These are phyloP conservation scores for Tolypocladium cylindrosporum DNA, from an alignment of 2,329 filamentous ascomycete species.

Conservation along the genomic window DNA sequence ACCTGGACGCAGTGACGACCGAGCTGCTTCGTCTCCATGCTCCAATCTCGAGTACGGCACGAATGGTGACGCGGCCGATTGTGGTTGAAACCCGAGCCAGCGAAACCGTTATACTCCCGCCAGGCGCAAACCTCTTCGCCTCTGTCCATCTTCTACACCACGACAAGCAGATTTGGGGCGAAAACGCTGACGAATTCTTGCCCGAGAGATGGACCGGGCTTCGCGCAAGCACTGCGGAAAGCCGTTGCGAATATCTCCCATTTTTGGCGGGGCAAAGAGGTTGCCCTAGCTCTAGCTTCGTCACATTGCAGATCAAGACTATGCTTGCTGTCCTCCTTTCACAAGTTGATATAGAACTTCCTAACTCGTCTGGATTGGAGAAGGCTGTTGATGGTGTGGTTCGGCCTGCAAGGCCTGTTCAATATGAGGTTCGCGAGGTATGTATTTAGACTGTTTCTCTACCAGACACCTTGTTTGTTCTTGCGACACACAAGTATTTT, in stretches of 20 bases:
- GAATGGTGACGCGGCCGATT: not conserved
- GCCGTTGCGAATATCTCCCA: conserved; percentile 1
- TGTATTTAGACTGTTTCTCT: not conserved
- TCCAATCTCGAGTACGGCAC: conserved; percentile 1
- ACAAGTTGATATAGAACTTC: not conserved
- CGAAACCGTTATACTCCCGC: not conserved
- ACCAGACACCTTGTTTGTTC: too few species aligned
- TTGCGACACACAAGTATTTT: too few species aligned
- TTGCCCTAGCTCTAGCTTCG: conserved; percentile 2
- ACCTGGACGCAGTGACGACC: not conserved
- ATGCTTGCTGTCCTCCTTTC: conserved; percentile 1
- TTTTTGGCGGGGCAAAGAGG: not conserved
- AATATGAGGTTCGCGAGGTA: not conserved
- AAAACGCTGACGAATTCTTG: not conserved
- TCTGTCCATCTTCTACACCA: conserved; percentile 2
- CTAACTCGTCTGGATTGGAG: not conserved
- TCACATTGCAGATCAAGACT: conserved; percentile 3
- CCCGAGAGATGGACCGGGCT: conserved; percentile 1
- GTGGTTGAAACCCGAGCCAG: not conserved
- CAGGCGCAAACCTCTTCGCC: not conserved
- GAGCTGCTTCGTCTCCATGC: conserved; percentile 1
- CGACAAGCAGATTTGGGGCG: conserved; percentile 2
- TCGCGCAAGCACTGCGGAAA: not conserved
- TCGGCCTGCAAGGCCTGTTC: not conserved
- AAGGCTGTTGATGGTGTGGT: conserved; percentile 2